Conservation (phyloP, 2,329 filamentous ascomycete genomes). For the Lasiodiplodia gonubiensis region DNA sequence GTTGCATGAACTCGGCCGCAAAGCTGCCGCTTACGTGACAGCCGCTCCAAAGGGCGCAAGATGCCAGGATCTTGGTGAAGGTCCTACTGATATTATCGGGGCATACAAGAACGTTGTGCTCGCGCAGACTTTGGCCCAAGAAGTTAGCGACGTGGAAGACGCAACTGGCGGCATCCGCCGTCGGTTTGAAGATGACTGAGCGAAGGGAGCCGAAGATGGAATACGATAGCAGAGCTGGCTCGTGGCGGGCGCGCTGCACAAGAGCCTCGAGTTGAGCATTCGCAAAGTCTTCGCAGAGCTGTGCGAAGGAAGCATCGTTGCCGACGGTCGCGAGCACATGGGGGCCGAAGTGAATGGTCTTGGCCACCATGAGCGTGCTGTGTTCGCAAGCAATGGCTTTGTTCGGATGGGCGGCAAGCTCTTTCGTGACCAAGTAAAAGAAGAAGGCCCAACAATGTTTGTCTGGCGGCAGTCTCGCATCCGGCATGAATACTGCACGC, state of each 20-base stretch:
- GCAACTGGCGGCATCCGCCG: neutral
- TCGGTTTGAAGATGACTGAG: neutral
- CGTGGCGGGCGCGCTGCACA: neutral
- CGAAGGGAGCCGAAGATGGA: neutral
- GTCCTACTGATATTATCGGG: neutral
- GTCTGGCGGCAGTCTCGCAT: neutral
- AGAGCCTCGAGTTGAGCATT: neutral
- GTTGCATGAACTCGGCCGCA: neutral
- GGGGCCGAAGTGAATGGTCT: neutral
- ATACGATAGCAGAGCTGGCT: neutral
- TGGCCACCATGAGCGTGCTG: neutral
- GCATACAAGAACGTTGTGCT: neutral
- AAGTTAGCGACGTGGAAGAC: neutral
- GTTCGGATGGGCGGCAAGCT: neutral
- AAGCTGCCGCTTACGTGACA: neutral
- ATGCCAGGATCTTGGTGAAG: neutral
- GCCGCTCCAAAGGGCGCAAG: constrained; percentile 10
- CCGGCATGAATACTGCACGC: neutral
- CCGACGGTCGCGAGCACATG: neutral
- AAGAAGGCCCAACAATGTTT: neutral
- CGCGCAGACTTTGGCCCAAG: neutral
- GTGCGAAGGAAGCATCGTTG: neutral
- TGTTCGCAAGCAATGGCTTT: constrained; percentile 3
- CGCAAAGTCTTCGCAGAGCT: neutral
- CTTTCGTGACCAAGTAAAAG: neutral